Evolutionary conservation across 2,329 filamentous ascomycete species (phyloP).

Genomic region (Neofusicoccum sp.): DNA sequence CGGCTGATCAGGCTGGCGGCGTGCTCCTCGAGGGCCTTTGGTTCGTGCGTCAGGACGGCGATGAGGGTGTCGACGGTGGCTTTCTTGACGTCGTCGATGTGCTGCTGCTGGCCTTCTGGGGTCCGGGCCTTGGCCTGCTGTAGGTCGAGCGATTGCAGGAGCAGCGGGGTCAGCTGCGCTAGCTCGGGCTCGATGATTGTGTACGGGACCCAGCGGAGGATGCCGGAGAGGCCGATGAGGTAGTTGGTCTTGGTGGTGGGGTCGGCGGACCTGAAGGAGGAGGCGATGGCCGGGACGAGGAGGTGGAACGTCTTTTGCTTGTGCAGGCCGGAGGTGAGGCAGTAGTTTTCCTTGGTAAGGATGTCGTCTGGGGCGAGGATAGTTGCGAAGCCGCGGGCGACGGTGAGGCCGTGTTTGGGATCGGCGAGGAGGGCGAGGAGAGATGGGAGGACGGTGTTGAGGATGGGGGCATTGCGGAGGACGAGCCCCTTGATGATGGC

Average conservation of each 20-base stretch:
- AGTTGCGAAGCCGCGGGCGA: constrained; percentile 61
- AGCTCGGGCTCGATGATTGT: constrained; percentile 63
- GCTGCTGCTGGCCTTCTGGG: constrained; percentile 24
- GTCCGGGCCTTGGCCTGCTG: constrained; percentile 29
- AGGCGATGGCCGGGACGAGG: constrained; percentile 59
- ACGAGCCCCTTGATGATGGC: constrained; percentile 64
- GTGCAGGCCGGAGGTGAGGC: constrained; percentile 62
- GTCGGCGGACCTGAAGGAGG: constrained; percentile 52
- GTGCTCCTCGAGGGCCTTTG: constrained; percentile 57
- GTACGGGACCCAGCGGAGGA: constrained; percentile 62
- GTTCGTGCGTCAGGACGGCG: constrained; percentile 60
- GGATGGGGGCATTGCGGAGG: constrained; percentile 54
- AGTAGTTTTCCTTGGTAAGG: constrained; percentile 62
- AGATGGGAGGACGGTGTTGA: constrained; percentile 44
- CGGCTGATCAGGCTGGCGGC: constrained; percentile 59
- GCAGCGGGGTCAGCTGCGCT: constrained; percentile 58
- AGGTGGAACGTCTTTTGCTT: constrained; percentile 67
- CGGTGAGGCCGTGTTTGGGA: constrained; percentile 50
- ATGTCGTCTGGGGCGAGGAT: constrained; percentile 64
- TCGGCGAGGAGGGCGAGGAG: constrained; percentile 56
- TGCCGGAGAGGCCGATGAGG: constrained; percentile 64
- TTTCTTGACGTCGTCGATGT: constrained; percentile 56
- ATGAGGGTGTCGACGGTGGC: constrained; percentile 63
- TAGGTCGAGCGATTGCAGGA: constrained; percentile 66
- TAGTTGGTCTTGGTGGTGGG: constrained; percentile 59